Conservation (phyloP, 352 stramenopile species). For the Globisporangium nagaii region DNA sequence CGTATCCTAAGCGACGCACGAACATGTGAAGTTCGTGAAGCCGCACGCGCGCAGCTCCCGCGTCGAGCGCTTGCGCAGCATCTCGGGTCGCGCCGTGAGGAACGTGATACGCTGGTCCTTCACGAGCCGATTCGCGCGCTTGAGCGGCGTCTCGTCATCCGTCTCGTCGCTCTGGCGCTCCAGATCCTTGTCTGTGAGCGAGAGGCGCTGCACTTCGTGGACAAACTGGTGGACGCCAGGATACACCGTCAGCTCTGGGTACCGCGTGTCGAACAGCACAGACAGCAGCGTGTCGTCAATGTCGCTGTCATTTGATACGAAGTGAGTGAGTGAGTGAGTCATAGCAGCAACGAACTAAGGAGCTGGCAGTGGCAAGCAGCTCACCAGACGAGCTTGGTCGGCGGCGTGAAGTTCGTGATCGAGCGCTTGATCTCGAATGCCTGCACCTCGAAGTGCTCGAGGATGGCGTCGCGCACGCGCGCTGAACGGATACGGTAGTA, state of each 20-base stretch:
- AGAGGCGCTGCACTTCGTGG: slow-evolving; percentile 55
- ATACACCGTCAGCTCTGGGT: slow-evolving; percentile 79
- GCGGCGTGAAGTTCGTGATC: slow-evolving; percentile 31
- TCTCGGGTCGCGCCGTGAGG: slow-evolving; percentile 65
- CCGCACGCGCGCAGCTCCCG: slow-evolving; percentile 60
- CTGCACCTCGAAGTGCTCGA: slow-evolving; percentile 63
- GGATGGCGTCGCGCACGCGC: slow-evolving; percentile 39
- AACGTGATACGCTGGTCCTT: slow-evolving; percentile 57
- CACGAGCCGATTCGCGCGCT: background rate
- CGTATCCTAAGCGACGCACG: slow-evolving; percentile 2
- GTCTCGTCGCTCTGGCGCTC: slow-evolving; percentile 9
- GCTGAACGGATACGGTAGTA: slow-evolving; percentile 51
- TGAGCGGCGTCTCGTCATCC: slow-evolving; percentile 11
- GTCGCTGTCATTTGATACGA: slow-evolving; percentile 29
- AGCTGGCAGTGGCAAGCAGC: no score
- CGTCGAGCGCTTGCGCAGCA: slow-evolving; percentile 58
- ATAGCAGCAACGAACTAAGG: no score
- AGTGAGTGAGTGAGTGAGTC: background rate
- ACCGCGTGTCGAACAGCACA: slow-evolving; percentile 72
- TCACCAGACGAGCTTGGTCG: slow-evolving; percentile 69
- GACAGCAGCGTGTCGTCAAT: slow-evolving; percentile 81
- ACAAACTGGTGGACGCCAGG: slow-evolving; percentile 80
- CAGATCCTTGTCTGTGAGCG: slow-evolving; percentile 15
- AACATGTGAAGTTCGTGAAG: slow-evolving; percentile 76
- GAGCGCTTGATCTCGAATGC: slow-evolving; percentile 20